Evolutionary conservation across 305 asterid genomes (phyloP).

Genomic region (Stenogyne calaminthoides): DNA sequence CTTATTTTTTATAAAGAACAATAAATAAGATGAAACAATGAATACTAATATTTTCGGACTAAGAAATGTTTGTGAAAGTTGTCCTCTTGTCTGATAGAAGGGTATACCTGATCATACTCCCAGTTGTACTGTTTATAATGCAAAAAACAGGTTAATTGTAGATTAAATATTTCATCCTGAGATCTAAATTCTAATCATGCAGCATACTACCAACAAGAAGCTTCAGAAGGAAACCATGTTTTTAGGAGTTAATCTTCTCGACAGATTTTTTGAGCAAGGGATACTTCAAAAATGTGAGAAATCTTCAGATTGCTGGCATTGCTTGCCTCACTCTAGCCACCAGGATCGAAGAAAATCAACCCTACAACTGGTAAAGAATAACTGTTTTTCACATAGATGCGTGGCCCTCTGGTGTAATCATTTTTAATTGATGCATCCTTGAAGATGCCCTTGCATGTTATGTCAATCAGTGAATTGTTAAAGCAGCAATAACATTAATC

Average conservation of each 20-base stretch:
- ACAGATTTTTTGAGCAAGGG: slow-evolving; percentile 82
- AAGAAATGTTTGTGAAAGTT: background rate
- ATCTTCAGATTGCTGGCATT: slow-evolving; percentile 86
- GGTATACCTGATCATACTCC: background rate
- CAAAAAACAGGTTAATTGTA: background rate
- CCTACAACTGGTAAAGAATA: slow-evolving; percentile 64
- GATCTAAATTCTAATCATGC: slow-evolving; percentile 30
- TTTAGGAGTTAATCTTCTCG: slow-evolving; percentile 78
- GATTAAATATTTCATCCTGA: slow-evolving; percentile 10
- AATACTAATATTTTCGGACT: background rate
- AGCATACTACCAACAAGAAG: slow-evolving; percentile 71
- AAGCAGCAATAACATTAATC: background rate
- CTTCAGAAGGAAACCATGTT: slow-evolving; percentile 91
- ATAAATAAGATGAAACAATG: background rate
- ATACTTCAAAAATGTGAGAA: slow-evolving; percentile 63
- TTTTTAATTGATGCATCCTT: background rate
- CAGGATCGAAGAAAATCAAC: slow-evolving; percentile 95
- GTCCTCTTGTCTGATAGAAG: background rate
- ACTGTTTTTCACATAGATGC: background rate
- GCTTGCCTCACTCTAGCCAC: slow-evolving; percentile 92
- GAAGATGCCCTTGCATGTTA: background rate
- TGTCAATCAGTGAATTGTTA: background rate
- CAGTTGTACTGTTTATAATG: background rate
- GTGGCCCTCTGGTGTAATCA: background rate
- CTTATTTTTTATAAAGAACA: background rate